A percentile compares a stretch with the other conserved stretches of the same genome.
Conservation (phyloP, 208 protist genomes). For the Porcisia hertigi region DNA sequence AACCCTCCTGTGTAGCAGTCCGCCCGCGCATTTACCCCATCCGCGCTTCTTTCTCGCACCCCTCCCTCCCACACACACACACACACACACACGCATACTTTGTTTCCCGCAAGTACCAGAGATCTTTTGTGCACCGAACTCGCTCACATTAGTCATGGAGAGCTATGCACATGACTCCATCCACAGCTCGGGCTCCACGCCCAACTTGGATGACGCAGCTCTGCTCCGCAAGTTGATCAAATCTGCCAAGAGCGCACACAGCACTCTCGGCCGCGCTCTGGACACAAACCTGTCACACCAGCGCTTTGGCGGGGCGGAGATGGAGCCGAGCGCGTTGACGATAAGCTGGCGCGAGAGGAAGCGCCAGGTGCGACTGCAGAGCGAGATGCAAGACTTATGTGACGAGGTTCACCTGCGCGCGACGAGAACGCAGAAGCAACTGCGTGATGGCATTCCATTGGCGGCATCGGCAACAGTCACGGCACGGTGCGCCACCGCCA, state of each 20-base stretch:
- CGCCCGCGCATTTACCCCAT: background rate
- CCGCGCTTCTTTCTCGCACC: background rate
- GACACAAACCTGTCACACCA: constrained; percentile 54
- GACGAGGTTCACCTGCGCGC: constrained; percentile 10
- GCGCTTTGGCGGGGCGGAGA: constrained; percentile 31
- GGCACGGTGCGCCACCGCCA: background rate
- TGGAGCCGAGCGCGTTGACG: constrained; percentile 49
- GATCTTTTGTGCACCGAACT: background rate
- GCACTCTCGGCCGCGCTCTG: constrained; percentile 60
- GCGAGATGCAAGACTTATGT: constrained; percentile 48
- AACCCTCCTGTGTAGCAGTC: background rate
- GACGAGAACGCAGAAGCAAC: background rate
- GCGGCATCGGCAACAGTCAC: background rate
- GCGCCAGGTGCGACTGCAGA: constrained; percentile 49
- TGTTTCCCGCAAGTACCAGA: background rate
- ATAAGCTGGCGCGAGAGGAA: constrained; percentile 50
- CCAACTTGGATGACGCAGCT: constrained; percentile 50
- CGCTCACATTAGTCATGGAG: background rate
- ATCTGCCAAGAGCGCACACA: constrained; percentile 57
- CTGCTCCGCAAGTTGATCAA: constrained; percentile 51
- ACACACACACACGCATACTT: background rate
- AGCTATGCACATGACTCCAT: constrained; percentile 1
- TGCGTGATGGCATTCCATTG: background rate
- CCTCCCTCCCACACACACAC: too few species aligned
- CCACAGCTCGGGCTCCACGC: background rate